phyloP scores from a whole-genome alignment of 1,284 basidiomycete genomes.

The Heterobasidion irregulare region DNA sequence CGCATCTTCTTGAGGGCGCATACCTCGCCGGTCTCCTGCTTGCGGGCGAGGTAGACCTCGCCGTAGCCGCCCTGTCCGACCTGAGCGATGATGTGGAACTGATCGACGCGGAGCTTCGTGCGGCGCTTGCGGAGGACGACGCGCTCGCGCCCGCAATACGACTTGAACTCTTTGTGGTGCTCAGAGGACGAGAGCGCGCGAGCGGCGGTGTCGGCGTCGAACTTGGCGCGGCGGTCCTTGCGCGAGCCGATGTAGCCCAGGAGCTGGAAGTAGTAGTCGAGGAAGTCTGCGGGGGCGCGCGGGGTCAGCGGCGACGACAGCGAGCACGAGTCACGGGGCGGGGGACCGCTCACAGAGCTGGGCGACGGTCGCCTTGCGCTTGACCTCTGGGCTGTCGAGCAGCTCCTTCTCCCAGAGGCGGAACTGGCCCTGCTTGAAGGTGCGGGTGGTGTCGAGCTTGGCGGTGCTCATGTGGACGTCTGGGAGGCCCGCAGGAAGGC shows the following conservation, averaged over 20 bases:
- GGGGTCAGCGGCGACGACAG: constrained; percentile 4
- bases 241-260: constrained; percentile 82
- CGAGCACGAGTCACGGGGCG: background rate
- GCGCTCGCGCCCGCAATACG: constrained; percentile 87
- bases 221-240: constrained; percentile 73
- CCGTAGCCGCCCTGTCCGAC: constrained; percentile 97
- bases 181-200: constrained; percentile 59
- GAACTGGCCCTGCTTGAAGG: constrained; percentile 44
- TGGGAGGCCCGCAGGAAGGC: constrained; percentile 30
- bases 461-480: constrained; percentile 67
- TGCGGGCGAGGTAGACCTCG: constrained; percentile 89
- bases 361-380: constrained; percentile 89
- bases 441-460: constrained; percentile 25
- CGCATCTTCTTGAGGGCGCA: constrained; percentile 96
- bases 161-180: constrained; percentile 77
- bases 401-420: constrained; percentile 82
- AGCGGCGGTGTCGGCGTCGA: constrained; percentile 74
- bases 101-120: constrained; percentile 81
- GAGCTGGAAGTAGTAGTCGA: constrained; percentile 92
- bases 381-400: constrained; percentile 77
- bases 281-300: constrained; percentile 55
- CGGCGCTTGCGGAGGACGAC: constrained; percentile 83
- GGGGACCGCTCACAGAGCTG: constrained; percentile 75
- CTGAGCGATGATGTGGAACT: constrained; percentile 94
- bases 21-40: constrained; percentile 88